phyloP scores from a whole-genome alignment of 345 rosid genomes.

The Eucalyptus regnans region DNA sequence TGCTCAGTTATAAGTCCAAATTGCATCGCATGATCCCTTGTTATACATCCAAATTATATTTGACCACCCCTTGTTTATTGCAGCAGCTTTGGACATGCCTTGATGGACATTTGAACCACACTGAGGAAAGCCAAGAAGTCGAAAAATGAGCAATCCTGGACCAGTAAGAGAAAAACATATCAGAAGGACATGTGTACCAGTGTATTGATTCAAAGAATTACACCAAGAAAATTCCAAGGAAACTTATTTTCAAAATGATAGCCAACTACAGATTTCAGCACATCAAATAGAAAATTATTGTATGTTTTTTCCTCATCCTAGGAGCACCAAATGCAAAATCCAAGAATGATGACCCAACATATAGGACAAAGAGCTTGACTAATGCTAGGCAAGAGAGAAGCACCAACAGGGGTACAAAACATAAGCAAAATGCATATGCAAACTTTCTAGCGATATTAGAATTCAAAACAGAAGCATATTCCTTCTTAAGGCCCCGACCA shows the following conservation, averaged over 20 bases:
- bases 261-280: background rate
- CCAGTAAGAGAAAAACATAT: background rate
- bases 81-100: background rate
- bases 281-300: background rate
- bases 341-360: background rate
- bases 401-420: background rate
- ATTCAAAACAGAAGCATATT: background rate
- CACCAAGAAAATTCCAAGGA: background rate
- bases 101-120: background rate
- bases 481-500: background rate
- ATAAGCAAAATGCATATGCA: background rate
- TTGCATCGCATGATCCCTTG: background rate
- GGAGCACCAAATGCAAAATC: background rate
- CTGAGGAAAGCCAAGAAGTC: background rate
- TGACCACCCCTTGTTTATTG: background rate
- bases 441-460: background rate
- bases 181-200: background rate
- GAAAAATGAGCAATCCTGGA: background rate
- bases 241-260: background rate
- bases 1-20: background rate
- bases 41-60: background rate
- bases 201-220: background rate
- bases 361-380: background rate
- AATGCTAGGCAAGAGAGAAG: background rate
- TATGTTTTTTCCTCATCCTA: background rate